Conservation (phyloP, 2,329 filamentous ascomycete species). For the Apiospora hydei region DNA sequence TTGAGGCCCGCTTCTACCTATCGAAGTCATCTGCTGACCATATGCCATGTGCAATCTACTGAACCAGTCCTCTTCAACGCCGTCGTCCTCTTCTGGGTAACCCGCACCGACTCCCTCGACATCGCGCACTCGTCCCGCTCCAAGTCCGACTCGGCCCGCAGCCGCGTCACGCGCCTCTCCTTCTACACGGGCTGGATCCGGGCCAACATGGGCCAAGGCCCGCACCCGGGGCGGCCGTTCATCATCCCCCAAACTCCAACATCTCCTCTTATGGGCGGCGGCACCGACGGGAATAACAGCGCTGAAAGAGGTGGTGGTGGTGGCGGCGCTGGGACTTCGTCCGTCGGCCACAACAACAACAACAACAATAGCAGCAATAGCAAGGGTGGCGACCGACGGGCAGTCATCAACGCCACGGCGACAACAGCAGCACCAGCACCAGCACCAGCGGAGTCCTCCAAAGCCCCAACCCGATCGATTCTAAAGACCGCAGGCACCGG, state of each 20-base stretch:
- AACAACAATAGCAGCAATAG: too few relatives aligned
- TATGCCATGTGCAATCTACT: too few relatives aligned
- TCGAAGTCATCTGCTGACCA: too few relatives aligned
- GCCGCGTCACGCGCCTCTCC: constrained; percentile 1
- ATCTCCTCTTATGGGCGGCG: not conserved
- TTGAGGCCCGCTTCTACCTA: too few relatives aligned
- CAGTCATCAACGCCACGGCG: not conserved
- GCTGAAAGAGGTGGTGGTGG: not conserved
- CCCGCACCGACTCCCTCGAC: not conserved
- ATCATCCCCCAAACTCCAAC: not conserved
- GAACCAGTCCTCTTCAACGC: constrained; percentile 13
- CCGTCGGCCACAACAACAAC: too few relatives aligned
- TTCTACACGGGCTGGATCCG: not conserved
- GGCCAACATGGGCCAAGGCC: constrained; percentile 15
- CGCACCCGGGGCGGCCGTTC: not conserved
- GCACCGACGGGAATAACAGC: too few relatives aligned
- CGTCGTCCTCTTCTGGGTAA: constrained; percentile 8
- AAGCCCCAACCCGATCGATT: not conserved
- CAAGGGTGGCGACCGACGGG: not conserved
- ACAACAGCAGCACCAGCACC: not conserved
- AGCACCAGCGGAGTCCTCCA: not conserved
- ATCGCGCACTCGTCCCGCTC: not conserved
- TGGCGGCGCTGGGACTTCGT: not conserved
- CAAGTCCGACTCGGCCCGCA: constrained; percentile 11
- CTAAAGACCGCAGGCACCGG: not conserved